phyloP scores from a whole-genome alignment of 2,329 filamentous ascomycete genomes.

The Colletotrichum spinosum region DNA sequence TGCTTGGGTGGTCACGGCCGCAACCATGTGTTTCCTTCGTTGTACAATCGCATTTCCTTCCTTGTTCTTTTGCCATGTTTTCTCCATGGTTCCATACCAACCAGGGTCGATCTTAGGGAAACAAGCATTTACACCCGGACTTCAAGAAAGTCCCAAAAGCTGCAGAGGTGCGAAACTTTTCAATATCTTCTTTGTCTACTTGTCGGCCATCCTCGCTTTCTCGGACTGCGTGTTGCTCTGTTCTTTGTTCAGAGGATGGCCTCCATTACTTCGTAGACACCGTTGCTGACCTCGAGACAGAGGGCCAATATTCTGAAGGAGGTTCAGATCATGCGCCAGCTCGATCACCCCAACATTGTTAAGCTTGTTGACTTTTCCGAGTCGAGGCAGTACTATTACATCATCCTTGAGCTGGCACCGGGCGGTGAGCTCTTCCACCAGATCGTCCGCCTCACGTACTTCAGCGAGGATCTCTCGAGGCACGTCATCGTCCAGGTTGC shows the following conservation, averaged over 20 bases:
- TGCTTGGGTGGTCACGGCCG: slow-evolving; percentile 36
- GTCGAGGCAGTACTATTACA: slow-evolving; percentile 96
- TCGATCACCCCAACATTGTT: slow-evolving; percentile 96
- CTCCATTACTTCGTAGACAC: slow-evolving; percentile 7
- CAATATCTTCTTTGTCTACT: slow-evolving; percentile 48
- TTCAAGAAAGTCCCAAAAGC: slow-evolving; percentile 95
- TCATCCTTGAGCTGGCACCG: slow-evolving; percentile 92
- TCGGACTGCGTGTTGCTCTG: slow-evolving; percentile 43
- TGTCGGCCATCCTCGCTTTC: slow-evolving; percentile 43
- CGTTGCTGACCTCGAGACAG: slow-evolving; percentile 61
- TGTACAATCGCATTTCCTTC: slow-evolving; percentile 43
- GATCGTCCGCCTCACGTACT: slow-evolving; percentile 97
- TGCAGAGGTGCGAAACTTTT: slow-evolving; percentile 87
- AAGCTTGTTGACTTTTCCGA: slow-evolving; percentile 95
- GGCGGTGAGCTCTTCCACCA: slow-evolving; percentile 98
- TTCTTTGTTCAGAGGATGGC: slow-evolving; percentile 38
- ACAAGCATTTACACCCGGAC: slow-evolving; percentile 93
- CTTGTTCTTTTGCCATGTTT: slow-evolving; percentile 38
- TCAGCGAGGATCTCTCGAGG: slow-evolving; percentile 93
- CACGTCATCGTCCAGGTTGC: slow-evolving; percentile 97
- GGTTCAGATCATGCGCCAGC: slow-evolving; percentile 97
- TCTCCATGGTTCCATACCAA: slow-evolving; percentile 60
- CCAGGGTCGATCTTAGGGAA: slow-evolving; percentile 74
- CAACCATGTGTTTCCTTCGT: slow-evolving; percentile 38
- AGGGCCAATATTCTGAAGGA: slow-evolving; percentile 98